Conservation (phyloP, 2,329 filamentous ascomycete species). For the Hypomyces rosellus region DNA sequence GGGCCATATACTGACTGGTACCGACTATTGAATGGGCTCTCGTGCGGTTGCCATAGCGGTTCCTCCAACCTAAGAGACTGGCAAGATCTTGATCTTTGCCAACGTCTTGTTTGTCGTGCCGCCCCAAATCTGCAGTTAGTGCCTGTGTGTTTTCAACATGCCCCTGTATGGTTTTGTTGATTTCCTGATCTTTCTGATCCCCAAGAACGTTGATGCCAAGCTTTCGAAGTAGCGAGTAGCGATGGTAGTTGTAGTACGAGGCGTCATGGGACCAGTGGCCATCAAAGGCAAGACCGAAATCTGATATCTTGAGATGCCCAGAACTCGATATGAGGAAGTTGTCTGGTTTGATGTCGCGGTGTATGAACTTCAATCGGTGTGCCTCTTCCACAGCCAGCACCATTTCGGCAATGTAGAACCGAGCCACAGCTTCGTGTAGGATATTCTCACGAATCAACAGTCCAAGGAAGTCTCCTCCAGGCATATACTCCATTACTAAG, state of each 20-base stretch:
- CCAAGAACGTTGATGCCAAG: constrained; percentile 68
- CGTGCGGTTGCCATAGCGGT: constrained; percentile 60
- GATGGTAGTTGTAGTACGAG: constrained; percentile 75
- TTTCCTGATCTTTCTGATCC: constrained; percentile 62
- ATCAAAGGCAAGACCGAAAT: constrained; percentile 93
- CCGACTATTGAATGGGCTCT: constrained; percentile 83
- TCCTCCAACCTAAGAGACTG: constrained; percentile 60
- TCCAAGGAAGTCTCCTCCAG: constrained; percentile 88
- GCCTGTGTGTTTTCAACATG: constrained; percentile 27
- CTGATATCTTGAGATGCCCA: constrained; percentile 90
- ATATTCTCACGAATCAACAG: constrained; percentile 79
- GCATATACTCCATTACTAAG: constrained; percentile 97
- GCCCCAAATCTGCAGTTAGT: constrained; percentile 25
- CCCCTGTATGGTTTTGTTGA: constrained; percentile 33
- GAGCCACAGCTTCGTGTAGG: constrained; percentile 69
- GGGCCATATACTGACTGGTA: constrained; percentile 97
- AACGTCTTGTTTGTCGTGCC: constrained; percentile 27
- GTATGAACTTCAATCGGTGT: constrained; percentile 82
- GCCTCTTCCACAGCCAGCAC: constrained; percentile 90
- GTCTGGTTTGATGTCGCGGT: constrained; percentile 94
- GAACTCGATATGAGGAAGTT: constrained; percentile 88
- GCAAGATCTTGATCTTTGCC: constrained; percentile 23
- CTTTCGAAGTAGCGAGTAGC: constrained; percentile 71
- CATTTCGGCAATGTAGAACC: constrained; percentile 93
- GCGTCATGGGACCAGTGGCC: constrained; percentile 93